Conservation (phyloP, 2,329 filamentous ascomycete species). For the Amesomyces nigricolor region DNA sequence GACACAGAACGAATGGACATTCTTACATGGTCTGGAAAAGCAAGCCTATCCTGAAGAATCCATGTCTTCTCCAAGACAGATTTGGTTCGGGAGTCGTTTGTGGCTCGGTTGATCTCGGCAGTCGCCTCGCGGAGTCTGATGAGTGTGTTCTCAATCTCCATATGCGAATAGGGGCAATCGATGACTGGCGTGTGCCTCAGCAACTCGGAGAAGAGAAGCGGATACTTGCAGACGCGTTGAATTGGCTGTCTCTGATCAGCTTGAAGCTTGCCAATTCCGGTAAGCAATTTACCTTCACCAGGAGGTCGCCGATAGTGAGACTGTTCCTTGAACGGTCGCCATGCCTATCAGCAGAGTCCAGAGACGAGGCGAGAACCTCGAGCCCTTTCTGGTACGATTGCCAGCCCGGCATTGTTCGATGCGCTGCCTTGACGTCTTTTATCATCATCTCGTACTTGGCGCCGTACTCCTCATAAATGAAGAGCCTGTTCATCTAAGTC, state of each 20-base stretch:
- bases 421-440: conserved; percentile 65
- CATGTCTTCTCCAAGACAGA: conserved; percentile 74
- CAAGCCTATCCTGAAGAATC: conserved; percentile 74
- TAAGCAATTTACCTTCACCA: conserved; percentile 70
- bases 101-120: conserved; percentile 76
- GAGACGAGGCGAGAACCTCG: conserved; percentile 70
- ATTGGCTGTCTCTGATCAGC: conserved; percentile 61
- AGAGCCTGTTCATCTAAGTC: conserved; percentile 69
- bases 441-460: conserved; percentile 84
- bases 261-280: no score
- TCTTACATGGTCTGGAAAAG: conserved; percentile 65
- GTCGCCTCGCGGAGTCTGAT: conserved; percentile 68
- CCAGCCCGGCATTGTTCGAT: conserved; percentile 67
- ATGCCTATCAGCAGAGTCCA: conserved; percentile 63
- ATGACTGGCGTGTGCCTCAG: conserved; percentile 75
- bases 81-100: conserved; percentile 65
- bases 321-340: conserved; percentile 64
- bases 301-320: conserved; percentile 74
- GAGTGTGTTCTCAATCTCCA: conserved; percentile 69
- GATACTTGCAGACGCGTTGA: conserved; percentile 87
- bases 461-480: conserved; percentile 86
- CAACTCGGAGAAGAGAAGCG: conserved; percentile 77
- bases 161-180: conserved; percentile 79
- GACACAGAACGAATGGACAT: not conserved
- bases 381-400: conserved; percentile 76